Evolutionary conservation across 305 asterid genomes (phyloP).

Genomic region (Rubia occidens): DNA sequence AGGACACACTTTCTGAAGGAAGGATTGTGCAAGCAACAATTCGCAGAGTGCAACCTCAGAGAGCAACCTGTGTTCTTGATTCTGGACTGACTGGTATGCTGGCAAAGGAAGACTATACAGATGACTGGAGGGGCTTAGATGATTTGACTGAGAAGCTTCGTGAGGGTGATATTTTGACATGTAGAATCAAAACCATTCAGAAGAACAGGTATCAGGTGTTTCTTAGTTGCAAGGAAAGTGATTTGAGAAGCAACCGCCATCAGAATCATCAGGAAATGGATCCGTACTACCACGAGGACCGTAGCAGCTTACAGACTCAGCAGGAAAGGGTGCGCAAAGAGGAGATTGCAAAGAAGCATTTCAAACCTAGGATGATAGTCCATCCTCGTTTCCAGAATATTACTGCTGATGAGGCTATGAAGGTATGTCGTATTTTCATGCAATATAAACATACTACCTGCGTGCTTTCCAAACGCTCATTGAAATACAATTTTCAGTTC

Average conservation of each 20-base stretch:
- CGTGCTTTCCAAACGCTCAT: background rate
- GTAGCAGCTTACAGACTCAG: slow-evolving; percentile 38
- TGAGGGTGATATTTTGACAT: slow-evolving; percentile 73
- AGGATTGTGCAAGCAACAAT: slow-evolving; percentile 81
- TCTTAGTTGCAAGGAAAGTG: slow-evolving; percentile 76
- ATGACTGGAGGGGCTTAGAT: slow-evolving; percentile 76
- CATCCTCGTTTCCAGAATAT: slow-evolving; percentile 88
- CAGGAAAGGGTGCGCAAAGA: slow-evolving; percentile 71
- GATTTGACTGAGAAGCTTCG: slow-evolving; percentile 71
- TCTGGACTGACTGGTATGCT: slow-evolving; percentile 86
- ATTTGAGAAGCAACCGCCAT: slow-evolving; percentile 52
- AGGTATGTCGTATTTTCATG: slow-evolving; percentile 35
- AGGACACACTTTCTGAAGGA: slow-evolving; percentile 83
- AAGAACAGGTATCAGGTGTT: slow-evolving; percentile 83
- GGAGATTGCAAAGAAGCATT: slow-evolving; percentile 80
- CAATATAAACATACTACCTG: slow-evolving; percentile 11
- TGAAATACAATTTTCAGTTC: too few relatives aligned
- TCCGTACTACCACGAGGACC: slow-evolving; percentile 75
- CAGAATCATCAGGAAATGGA: slow-evolving; percentile 46
- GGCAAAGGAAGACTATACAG: slow-evolving; percentile 70
- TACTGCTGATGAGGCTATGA: slow-evolving; percentile 75
- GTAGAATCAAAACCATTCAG: slow-evolving; percentile 74
- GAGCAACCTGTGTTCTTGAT: slow-evolving; percentile 67
- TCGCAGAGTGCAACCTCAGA: slow-evolving; percentile 75
- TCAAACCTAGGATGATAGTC: slow-evolving; percentile 89